Evolutionary conservation across 228 moss, liverwort and hornwort genomes (phyloP), one percentile per base, ranked within the genome.

Genomic region (Sphagnum fallax): DNA sequence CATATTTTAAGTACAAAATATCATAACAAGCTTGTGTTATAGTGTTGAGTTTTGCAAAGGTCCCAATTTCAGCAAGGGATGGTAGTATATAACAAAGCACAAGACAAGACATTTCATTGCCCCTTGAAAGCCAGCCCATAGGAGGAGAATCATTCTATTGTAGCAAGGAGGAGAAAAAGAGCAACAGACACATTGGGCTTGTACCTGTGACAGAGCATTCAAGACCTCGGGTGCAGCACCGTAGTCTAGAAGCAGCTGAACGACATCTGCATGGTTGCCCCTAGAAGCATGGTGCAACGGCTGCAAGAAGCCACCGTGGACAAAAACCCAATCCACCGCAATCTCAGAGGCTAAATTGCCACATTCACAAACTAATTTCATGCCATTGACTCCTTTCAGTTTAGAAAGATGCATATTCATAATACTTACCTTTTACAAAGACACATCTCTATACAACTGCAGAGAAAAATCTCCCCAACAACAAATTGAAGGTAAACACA

Each of bases 261-360:
- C 82, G 63, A 84, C 78, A 72, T 80, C 84, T 48, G 82, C 71
- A 76, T 88, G 88, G 67, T 84, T 80, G 50, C 84, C 88, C 70
- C 88, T 69, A 52, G 88, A 84, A 52, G 84, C 88, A 72, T 88
- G 84, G 59, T 88, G 88, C 66, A 88, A 75, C 49, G 88, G 88
- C 88, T 88, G 78, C 80, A 72, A 8, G 16, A 62, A 62, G 66
- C 67, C 73, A 65, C 63, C 71, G 67, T 48, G 66, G 51, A 71
- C 48, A 15, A 53, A 47, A 67, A 32, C 32, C 32, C 32, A 32
- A 32, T 32, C 32, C 32, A 32, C 32, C 32, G 2, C 51, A 13
- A 49, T 3, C 49, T 47, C 8, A 49, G 65, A 49, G 51, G 47
- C 47, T 65, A 13, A 32, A 32, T 32, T 32, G 32, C 32, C 32